Conservation (phyloP, 164 flowering plant species). For the Tetracentron sinense region DNA sequence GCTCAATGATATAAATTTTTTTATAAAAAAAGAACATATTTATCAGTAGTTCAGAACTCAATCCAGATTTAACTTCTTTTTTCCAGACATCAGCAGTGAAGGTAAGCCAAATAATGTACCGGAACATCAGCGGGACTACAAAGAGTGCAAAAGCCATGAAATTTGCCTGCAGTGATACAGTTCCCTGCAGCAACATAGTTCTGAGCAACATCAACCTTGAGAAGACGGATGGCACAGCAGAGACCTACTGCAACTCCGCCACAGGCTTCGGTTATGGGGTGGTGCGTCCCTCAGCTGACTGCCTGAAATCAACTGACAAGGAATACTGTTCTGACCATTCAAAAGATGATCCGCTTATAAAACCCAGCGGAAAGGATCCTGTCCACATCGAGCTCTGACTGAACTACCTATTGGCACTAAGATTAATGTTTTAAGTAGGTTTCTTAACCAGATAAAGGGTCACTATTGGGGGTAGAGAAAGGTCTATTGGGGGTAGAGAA, state of each 20-base stretch:
- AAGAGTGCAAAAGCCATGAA: conserved; percentile 69
- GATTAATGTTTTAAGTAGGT: not conserved
- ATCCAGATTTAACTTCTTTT: not conserved
- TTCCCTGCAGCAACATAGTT: conserved; percentile 79
- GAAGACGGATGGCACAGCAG: conserved; percentile 54
- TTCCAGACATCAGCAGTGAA: conserved; percentile 76
- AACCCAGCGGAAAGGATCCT: conserved; percentile 17
- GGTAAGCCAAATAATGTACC: conserved; percentile 74
- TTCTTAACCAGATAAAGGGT: not conserved
- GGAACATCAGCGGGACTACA: conserved; percentile 80
- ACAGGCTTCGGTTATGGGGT: conserved; percentile 58
- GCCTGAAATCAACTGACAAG: conserved; percentile 43
- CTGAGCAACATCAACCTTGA: conserved; percentile 65
- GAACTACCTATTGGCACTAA: not conserved
- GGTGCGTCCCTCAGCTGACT: conserved; percentile 77
- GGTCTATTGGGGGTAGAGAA: not conserved
- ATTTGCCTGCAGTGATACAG: conserved; percentile 89
- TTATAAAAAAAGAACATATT: no score
- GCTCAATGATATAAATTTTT: no score
- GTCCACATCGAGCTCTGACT: conserved; percentile 47
- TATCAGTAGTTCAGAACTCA: no score
- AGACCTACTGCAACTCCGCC: conserved; percentile 83
- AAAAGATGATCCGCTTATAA: conserved; percentile 5
- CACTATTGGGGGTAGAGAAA: not conserved
- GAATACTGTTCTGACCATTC: conserved; percentile 11